A percentile compares a stretch with the other conserved stretches of the same genome.
Conservation (phyloP, 176 grass and related monocot species). For the Phragmites australis region DNA sequence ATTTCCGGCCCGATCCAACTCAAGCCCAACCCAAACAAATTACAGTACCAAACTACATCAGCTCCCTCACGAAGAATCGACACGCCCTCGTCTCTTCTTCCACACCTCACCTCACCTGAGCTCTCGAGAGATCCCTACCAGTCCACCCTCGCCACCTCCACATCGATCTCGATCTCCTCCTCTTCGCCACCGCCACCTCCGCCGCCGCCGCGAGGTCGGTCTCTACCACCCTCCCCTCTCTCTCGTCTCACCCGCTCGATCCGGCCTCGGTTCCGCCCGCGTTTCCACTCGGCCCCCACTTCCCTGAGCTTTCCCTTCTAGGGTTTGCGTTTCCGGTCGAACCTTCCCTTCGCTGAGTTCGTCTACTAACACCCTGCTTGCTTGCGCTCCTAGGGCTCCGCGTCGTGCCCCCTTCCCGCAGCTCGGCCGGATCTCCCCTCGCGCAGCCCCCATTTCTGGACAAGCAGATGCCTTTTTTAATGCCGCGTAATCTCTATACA, state of each 20-base stretch:
- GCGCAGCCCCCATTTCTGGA: not conserved
- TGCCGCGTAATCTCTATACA: not conserved
- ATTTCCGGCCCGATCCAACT: not conserved
- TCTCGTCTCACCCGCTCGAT: not conserved
- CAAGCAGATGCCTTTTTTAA: not conserved
- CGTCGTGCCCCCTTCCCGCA: not conserved
- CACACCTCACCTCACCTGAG: not conserved
- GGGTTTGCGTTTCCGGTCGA: not conserved
- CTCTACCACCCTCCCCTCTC: not conserved
- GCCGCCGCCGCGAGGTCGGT: conserved; percentile 15
- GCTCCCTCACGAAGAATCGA: not conserved
- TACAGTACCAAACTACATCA: too few relatives aligned
- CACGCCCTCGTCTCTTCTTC: not conserved
- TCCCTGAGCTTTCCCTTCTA: not conserved
- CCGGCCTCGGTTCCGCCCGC: not conserved
- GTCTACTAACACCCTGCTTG: not conserved
- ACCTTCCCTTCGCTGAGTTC: not conserved
- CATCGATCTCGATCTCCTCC: not conserved
- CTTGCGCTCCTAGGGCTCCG: not conserved
- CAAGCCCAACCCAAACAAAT: not conserved
- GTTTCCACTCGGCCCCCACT: not conserved
- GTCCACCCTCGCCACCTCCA: not conserved
- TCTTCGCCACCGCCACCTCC: not conserved
- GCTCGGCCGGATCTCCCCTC: not conserved
- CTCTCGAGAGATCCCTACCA: not conserved